phyloP scores from a whole-genome alignment of 345 rosid genomes.

The Euphorbia lathyris region DNA sequence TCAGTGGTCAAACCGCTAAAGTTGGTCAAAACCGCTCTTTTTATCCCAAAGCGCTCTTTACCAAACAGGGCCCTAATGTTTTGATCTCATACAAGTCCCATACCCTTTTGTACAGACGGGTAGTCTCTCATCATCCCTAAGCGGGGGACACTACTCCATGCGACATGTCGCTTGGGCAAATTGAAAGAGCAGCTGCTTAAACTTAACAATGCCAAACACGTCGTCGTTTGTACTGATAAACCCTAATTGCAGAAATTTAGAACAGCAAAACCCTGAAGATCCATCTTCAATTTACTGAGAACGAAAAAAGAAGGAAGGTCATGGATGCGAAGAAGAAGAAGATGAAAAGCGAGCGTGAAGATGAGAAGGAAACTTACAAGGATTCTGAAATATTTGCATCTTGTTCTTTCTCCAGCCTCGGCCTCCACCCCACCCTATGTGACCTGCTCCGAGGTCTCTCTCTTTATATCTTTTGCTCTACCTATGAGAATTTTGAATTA shows the following conservation, averaged over 20 bases:
- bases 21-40: no score
- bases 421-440: conserved; percentile 53
- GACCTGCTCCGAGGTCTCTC: conserved; percentile 55
- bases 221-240: not conserved
- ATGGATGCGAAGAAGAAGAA: conserved; percentile 1
- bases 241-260: not conserved
- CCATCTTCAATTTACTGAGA: not conserved
- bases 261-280: not conserved
- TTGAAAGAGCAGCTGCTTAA: not conserved
- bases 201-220: not conserved
- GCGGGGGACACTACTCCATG: not conserved
- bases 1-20: no score
- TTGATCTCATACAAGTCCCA: no score
- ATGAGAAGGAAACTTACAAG: conserved; percentile 10
- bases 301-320: not conserved
- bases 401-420: conserved; percentile 68
- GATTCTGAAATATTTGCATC: conserved; percentile 47
- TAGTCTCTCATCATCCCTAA: no score
- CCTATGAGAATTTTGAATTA: not conserved
- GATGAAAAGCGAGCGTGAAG: conserved; percentile 9
- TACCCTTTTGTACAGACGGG: no score
- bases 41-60: no score
- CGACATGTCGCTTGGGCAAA: not conserved
- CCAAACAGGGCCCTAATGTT: no score
- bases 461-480: not conserved